Base-by-base conservation (phyloP, 306 rosid species). In the Trifolium dubium region DNA sequence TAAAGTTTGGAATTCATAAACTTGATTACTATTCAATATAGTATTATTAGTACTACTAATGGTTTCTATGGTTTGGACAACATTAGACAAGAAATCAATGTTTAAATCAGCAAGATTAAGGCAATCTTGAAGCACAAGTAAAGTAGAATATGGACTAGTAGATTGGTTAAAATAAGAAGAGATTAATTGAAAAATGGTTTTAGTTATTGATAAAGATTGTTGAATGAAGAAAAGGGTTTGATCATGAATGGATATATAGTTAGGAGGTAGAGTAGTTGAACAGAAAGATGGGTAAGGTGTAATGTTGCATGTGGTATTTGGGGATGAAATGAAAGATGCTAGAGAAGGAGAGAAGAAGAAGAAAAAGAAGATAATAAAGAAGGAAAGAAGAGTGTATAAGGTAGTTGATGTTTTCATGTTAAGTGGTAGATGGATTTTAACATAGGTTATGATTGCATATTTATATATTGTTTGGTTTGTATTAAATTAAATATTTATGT, bases 281-380 rank as follows among this genome's bases (percentile, higher is more conserved):
- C 88, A 84, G 41, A 84, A 84, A 51, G 77, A 10, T 41, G 88
- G 83, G 43, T 77, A 69, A 44, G 64, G 81, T 58, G 83, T 84
- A 4, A 29, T 44, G 81, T 77, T 5, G 62, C 88, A 84, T 47
- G 58, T 72, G 77, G 0, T 46, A 17, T 53, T 10, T 43, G 46
- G 61, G 53, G 82, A 77, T 62, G 49, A 70, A 4, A 31, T 3
- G 60, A 43, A 34, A 19, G 62, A 44, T 0, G 72, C 71, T 64
- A 69, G 40, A 43, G 83, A 81, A 9, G 67, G 64, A 70, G 77
- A 77, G 40, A 66, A 37, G 35, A 54, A 44, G 55, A 69, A 6
- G 55, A 69, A 6, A 9, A 30, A 4, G 34, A 54, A 0, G 1
- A 30, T 29, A 30, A 30, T 32, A 51, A 69, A 39, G 28, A 78